Conservation (phyloP, 164 flowering plant genomes). For the Warburgia ugandensis region DNA sequence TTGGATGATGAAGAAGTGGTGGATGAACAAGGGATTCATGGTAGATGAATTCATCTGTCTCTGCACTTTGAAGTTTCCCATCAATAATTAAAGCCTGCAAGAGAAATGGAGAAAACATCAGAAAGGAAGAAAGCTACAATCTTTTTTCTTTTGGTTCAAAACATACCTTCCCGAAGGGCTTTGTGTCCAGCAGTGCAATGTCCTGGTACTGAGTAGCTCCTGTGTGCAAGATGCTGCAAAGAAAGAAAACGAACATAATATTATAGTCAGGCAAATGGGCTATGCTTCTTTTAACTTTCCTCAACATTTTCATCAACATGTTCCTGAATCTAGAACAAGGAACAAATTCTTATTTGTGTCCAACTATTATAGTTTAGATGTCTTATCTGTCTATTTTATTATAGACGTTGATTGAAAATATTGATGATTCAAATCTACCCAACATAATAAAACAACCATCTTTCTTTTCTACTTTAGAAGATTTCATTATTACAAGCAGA, state of each 20-base stretch:
- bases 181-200: slow-evolving; percentile 76
- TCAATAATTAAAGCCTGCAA: slow-evolving; percentile 51
- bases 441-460: too few species aligned
- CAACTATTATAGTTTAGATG: too few species aligned
- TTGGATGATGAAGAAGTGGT: slow-evolving; percentile 60
- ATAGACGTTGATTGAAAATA: too few species aligned
- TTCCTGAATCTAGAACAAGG: too few species aligned
- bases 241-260: neutral
- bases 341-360: too few species aligned
- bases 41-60: slow-evolving; percentile 70
- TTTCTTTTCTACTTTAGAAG: too few species aligned
- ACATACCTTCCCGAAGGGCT: slow-evolving; percentile 71
- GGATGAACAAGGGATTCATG: slow-evolving; percentile 90
- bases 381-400: too few species aligned
- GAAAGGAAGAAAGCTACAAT: neutral
- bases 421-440: too few species aligned
- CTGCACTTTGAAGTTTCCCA: slow-evolving; percentile 94
- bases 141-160: too few species aligned
- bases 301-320: too few species aligned
- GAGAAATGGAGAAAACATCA: neutral
- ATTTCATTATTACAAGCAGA: too few species aligned
- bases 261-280: neutral
- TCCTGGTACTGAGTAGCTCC: slow-evolving; percentile 65
- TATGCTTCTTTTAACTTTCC: too few species aligned
- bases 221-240: slow-evolving; percentile 43